Evolutionary conservation across 306 rosid genomes (phyloP).

Genomic region (Cucurbita ficifolia): DNA sequence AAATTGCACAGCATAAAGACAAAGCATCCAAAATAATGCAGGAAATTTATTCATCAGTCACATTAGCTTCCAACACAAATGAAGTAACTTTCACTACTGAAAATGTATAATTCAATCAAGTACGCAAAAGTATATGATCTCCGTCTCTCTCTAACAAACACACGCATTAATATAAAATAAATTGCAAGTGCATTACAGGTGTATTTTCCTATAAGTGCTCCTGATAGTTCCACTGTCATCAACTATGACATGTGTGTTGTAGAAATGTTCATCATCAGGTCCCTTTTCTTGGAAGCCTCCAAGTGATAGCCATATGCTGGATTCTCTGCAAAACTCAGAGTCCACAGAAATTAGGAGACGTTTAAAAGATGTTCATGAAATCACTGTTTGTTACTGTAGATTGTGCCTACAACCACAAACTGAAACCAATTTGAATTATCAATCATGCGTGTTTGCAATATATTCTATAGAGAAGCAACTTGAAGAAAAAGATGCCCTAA

Average conservation of each 20-base stretch:
- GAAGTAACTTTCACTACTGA: not conserved
- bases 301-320: constrained; percentile 88
- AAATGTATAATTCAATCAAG: not conserved
- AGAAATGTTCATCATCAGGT: constrained; percentile 57
- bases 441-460: not conserved
- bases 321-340: constrained; percentile 43
- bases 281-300: constrained; percentile 95
- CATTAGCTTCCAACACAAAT: not conserved
- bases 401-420: not conserved
- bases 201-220: constrained; percentile 70
- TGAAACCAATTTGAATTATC: not conserved
- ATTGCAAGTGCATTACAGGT: constrained; percentile 39
- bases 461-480: not conserved
- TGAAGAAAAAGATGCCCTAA: not conserved
- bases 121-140: not conserved
- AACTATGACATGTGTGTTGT: constrained; percentile 70
- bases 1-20: not conserved
- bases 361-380: not conserved
- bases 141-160: not conserved
- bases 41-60: not conserved
- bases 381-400: not conserved
- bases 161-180: not conserved
- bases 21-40: not conserved
- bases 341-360: not conserved
- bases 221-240: constrained; percentile 67